Percentiles rank a stretch among this genome's conserved stretches.
Evolutionary conservation across 768 basidiomycete genomes (phyloP).

Genomic region (Tricholoma bakamatsutake): DNA sequence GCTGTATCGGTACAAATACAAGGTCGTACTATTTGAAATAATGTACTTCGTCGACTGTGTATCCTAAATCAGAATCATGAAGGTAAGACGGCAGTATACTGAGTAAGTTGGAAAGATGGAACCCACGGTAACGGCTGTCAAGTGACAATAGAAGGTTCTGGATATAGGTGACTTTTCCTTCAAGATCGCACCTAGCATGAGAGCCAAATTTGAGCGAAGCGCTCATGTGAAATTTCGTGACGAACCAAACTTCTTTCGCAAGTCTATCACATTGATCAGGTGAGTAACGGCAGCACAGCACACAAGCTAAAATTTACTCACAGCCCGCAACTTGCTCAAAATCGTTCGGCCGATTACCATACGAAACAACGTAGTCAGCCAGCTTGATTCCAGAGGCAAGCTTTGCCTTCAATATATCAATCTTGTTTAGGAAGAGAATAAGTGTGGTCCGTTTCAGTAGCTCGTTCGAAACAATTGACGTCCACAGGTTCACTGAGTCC

Average conservation of each 20-base stretch:
- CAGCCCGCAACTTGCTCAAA: conserved; percentile 63
- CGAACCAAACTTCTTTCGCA: conserved; percentile 42
- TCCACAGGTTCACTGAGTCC: conserved; percentile 76
- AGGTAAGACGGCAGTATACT: neutral
- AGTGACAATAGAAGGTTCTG: conserved; percentile 58
- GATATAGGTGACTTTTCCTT: conserved; percentile 36
- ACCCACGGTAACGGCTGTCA: conserved; percentile 61
- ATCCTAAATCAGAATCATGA: conserved; percentile 33
- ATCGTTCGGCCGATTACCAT: conserved; percentile 63
- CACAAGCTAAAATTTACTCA: conserved; percentile 26
- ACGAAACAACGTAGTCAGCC: conserved; percentile 66
- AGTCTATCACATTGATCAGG: conserved; percentile 22
- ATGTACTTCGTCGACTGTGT: conserved; percentile 50
- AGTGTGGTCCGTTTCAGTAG: conserved; percentile 67
- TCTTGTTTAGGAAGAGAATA: conserved; percentile 80
- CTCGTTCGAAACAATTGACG: conserved; percentile 62
- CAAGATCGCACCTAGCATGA: conserved; percentile 31
- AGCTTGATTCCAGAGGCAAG: conserved; percentile 59
- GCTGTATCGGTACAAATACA: neutral
- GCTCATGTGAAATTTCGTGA: conserved; percentile 2
- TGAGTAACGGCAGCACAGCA: neutral
- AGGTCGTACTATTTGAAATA: conserved; percentile 36
- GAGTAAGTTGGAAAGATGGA: neutral
- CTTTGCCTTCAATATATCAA: conserved; percentile 66
- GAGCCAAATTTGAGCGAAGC: neutral